phyloP scores from a whole-genome alignment of 768 basidiomycete genomes.

The Mycena belliarum region DNA sequence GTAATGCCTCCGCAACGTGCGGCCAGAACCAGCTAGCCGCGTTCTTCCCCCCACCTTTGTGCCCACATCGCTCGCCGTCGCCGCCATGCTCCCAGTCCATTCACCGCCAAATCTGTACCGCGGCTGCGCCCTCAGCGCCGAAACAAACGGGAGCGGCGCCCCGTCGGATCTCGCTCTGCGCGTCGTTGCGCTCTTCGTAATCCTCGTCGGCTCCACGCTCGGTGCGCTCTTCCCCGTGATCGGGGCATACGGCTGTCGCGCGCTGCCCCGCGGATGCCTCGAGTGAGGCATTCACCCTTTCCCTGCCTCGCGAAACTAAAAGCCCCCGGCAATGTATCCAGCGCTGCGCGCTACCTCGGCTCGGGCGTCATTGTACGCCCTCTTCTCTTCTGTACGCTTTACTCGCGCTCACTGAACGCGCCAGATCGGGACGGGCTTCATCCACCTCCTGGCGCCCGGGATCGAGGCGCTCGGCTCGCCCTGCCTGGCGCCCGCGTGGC shows the following conservation, averaged over 20 bases:
- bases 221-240: conserved; percentile 78
- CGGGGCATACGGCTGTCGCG: conserved; percentile 5
- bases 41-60: no score
- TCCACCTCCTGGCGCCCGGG: conserved; percentile 79
- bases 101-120: no score
- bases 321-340: conserved; percentile 27
- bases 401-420: conserved; percentile 35
- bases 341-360: conserved; percentile 89
- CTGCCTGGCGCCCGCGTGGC: conserved; percentile 75
- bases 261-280: conserved; percentile 41
- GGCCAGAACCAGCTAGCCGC: no score
- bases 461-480: conserved; percentile 66
- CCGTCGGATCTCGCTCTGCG: conserved; percentile 42
- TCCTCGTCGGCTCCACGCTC: conserved; percentile 56
- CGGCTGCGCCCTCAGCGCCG: neutral
- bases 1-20: no score
- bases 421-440: conserved; percentile 56
- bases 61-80: no score
- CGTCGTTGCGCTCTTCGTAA: conserved; percentile 74
- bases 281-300: conserved; percentile 53
- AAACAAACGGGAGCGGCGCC: no score
- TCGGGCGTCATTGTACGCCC: conserved; percentile 84
- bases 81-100: no score
- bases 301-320: neutral
- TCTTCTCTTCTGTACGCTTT: no score